A percentile compares a stretch with the other conserved stretches of the same genome.
phyloP scores from a whole-genome alignment of 306 rosid genomes.

The Vigna reflexopilosa region DNA sequence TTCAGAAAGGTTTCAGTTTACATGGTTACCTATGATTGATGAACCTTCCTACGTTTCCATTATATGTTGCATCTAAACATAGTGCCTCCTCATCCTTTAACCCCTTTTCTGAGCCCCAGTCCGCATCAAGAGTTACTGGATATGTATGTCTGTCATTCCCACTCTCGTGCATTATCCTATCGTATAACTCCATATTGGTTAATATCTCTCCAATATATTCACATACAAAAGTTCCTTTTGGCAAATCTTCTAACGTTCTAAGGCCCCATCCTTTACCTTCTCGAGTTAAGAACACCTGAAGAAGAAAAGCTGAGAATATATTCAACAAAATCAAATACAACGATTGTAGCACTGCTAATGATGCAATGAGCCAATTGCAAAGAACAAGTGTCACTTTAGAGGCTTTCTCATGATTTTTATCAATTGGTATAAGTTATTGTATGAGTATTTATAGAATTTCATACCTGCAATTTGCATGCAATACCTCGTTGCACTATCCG shows the following conservation, averaged over 20 bases:
- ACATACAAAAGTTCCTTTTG: slow-evolving; percentile 73
- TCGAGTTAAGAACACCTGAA: slow-evolving; percentile 68
- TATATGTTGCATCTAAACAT: slow-evolving; percentile 78
- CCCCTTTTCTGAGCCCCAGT: slow-evolving; percentile 76
- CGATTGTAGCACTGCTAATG: background rate
- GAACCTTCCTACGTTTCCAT: slow-evolving; percentile 84
- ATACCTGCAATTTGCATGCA: slow-evolving; percentile 76
- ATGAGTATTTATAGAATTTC: slow-evolving; percentile 30
- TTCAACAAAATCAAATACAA: slow-evolving; percentile 6
- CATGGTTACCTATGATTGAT: slow-evolving; percentile 78
- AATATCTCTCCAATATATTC: slow-evolving; percentile 84
- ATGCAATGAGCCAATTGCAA: background rate
- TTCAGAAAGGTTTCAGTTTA: background rate
- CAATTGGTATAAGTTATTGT: background rate
- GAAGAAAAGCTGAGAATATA: slow-evolving; percentile 25
- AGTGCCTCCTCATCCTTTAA: slow-evolving; percentile 80
- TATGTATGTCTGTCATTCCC: slow-evolving; percentile 73
- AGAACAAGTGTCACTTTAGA: background rate
- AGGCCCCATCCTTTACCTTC: slow-evolving; percentile 88
- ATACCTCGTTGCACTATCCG: slow-evolving; percentile 80
- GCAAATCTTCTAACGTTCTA: slow-evolving; percentile 69
- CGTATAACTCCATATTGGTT: slow-evolving; percentile 75
- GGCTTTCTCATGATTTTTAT: background rate
- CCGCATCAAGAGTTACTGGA: slow-evolving; percentile 84
- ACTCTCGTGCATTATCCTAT: slow-evolving; percentile 50